Evolutionary conservation across 495 filamentous ascomycete species (phyloP).

Genomic region (Penicillium antarcticum): DNA sequence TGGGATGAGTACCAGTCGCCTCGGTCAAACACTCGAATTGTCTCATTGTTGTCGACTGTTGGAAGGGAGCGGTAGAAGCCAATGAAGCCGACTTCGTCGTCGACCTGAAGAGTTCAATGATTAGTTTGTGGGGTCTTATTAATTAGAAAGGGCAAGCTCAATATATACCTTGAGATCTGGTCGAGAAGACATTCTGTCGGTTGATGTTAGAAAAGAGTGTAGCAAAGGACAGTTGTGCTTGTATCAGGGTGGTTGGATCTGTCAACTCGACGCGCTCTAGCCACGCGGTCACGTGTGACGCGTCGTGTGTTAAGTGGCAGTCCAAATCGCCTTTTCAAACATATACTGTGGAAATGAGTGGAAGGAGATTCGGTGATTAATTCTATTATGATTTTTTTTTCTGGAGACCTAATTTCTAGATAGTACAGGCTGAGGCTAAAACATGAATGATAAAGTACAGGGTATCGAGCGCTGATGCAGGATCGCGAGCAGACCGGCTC

Average conservation of each 20-base stretch:
- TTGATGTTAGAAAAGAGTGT: conserved; percentile 8
- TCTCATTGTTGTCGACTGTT: conserved; percentile 55
- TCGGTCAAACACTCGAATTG: conserved; percentile 85
- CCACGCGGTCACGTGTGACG: conserved; percentile 39
- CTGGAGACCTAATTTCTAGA: conserved; percentile 13
- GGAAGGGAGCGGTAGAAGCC: conserved; percentile 85
- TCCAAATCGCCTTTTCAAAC: too few relatives aligned
- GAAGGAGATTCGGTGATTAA: background rate
- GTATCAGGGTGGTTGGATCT: conserved; percentile 8
- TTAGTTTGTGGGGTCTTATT: background rate
- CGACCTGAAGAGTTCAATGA: conserved; percentile 55
- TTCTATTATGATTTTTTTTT: conserved; percentile 15
- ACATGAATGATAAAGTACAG: conserved; percentile 19
- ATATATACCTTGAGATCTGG: conserved; percentile 78
- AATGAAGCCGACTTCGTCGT: conserved; percentile 96
- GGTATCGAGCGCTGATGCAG: conserved; percentile 37
- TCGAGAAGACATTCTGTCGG: conserved; percentile 73
- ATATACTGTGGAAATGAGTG: background rate
- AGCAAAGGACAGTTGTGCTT: conserved; percentile 1
- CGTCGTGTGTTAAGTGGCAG: conserved; percentile 34
- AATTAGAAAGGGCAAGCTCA: background rate
- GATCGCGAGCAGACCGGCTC: conserved; percentile 25
- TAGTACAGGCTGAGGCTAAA: conserved; percentile 9
- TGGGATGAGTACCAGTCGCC: conserved; percentile 96
- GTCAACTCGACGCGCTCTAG: conserved; percentile 19